These are phyloP conservation scores for Botrytis galanthina DNA, from an alignment of 2,329 filamentous ascomycete species.

Conservation along the genomic window DNA sequence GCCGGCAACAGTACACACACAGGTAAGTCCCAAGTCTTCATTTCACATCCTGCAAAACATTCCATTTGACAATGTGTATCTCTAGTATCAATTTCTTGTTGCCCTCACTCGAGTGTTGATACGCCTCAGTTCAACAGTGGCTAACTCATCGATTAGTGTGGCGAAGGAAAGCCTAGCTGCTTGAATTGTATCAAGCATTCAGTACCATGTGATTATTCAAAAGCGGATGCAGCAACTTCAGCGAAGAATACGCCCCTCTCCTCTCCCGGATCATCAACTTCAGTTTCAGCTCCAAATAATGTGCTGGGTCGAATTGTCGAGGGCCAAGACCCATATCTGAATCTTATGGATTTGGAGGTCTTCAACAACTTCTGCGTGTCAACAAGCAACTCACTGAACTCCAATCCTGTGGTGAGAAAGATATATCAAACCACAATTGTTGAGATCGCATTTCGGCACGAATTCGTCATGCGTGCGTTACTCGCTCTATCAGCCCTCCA, in stretches of 20 bases:
- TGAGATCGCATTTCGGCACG: constrained; percentile 43
- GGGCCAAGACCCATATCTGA: background rate
- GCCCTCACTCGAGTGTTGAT: background rate
- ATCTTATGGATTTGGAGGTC: constrained; percentile 45
- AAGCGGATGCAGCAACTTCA: background rate
- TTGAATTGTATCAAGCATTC: constrained; percentile 23
- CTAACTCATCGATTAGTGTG: constrained; percentile 25
- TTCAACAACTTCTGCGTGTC: constrained; percentile 50
- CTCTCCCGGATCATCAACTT: background rate
- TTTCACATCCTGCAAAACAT: background rate
- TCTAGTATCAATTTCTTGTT: background rate
- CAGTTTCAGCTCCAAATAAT: background rate
- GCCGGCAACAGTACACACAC: background rate
- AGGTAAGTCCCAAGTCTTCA: background rate
- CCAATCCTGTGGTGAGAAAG: constrained; percentile 41
- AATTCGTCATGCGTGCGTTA: constrained; percentile 47
- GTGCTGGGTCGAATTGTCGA: background rate
- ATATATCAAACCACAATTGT: constrained; percentile 47
- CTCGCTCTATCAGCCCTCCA: constrained; percentile 49
- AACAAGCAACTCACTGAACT: constrained; percentile 46
- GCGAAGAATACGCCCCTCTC: background rate
- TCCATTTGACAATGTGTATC: background rate
- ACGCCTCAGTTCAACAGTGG: background rate
- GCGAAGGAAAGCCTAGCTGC: constrained; percentile 23
- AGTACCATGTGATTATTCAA: constrained; percentile 18